These are phyloP conservation scores for Leccinum incarnatum DNA, from an alignment of 768 basidiomycete genomes.

Conservation along the genomic window DNA sequence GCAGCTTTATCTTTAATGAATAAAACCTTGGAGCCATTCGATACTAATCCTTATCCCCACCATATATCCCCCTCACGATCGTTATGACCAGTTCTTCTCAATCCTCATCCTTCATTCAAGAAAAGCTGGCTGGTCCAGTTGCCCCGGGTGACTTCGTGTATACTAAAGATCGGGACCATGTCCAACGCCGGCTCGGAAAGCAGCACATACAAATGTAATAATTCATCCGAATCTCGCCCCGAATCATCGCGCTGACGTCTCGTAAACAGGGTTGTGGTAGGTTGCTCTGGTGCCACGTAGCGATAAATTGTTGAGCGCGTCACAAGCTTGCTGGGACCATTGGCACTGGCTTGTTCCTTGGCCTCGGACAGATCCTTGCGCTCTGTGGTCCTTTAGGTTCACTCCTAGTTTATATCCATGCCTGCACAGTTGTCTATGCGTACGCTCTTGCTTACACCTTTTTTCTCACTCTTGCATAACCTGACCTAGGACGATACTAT, in stretches of 20 bases:
- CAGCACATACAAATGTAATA: conserved; percentile 23
- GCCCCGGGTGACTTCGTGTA: conserved; percentile 16
- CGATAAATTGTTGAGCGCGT: not conserved
- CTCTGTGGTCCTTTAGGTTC: conserved; percentile 29
- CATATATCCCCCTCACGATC: not conserved
- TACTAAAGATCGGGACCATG: conserved; percentile 13
- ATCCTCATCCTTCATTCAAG: not conserved
- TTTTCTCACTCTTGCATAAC: not conserved
- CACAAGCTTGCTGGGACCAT: conserved; percentile 29
- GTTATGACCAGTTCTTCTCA: not conserved
- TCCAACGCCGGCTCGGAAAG: conserved; percentile 19
- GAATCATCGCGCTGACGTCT: not conserved
- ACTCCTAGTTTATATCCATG: conserved; percentile 28
- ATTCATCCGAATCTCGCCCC: not conserved
- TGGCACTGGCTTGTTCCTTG: conserved; percentile 32
- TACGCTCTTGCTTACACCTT: conserved; percentile 8
- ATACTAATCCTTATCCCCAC: not conserved
- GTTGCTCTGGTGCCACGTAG: not conserved
- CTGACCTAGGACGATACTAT: conserved; percentile 26
- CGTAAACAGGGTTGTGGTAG: conserved; percentile 21
- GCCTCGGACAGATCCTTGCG: conserved; percentile 28
- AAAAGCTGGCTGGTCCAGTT: not conserved
- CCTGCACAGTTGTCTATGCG: conserved; percentile 30
- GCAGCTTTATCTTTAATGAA: not conserved
- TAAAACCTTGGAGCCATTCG: not conserved